These are phyloP conservation scores for Hyaloscypha variabilis DNA, from an alignment of 495 filamentous ascomycete genomes.

Conservation along the genomic window DNA sequence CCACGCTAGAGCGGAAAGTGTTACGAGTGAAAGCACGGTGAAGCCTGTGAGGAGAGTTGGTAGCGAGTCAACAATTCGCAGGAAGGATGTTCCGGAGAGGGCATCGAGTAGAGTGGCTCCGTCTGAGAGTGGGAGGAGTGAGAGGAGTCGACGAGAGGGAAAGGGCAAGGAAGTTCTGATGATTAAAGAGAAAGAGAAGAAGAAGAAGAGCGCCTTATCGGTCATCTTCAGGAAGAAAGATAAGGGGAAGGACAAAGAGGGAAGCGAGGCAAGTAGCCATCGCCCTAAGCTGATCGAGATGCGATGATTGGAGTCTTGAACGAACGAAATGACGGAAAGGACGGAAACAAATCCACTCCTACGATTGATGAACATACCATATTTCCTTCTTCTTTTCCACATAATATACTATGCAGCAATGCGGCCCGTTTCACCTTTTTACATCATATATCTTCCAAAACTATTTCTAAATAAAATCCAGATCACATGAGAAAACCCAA, in stretches of 20 bases:
- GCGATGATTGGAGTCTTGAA: background rate
- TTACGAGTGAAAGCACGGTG: conserved; percentile 35
- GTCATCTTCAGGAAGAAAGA: conserved; percentile 52
- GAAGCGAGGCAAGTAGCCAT: conserved; percentile 18
- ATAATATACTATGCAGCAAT: conserved; percentile 1
- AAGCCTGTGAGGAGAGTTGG: conserved; percentile 34
- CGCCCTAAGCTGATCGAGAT: conserved; percentile 28
- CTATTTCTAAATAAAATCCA: background rate
- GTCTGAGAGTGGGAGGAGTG: conserved; percentile 28
- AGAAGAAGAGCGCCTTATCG: conserved; percentile 47
- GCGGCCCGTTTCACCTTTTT: background rate
- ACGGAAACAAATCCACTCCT: conserved; percentile 2
- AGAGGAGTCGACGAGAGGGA: conserved; percentile 33
- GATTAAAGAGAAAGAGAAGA: conserved; percentile 32
- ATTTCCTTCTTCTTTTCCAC: background rate
- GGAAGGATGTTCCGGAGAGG: conserved; percentile 2
- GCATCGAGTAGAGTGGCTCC: conserved; percentile 17
- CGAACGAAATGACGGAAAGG: background rate
- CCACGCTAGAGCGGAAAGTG: conserved; percentile 27
- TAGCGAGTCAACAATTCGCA: conserved; percentile 30
- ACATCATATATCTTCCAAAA: background rate
- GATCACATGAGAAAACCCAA: background rate
- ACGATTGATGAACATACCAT: conserved; percentile 7
- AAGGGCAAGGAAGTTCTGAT: conserved; percentile 37
- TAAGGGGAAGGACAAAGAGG: conserved; percentile 42